Evolutionary conservation across 2,329 filamentous ascomycete species (phyloP).

Genomic region (Colletotrichum kahawae): DNA sequence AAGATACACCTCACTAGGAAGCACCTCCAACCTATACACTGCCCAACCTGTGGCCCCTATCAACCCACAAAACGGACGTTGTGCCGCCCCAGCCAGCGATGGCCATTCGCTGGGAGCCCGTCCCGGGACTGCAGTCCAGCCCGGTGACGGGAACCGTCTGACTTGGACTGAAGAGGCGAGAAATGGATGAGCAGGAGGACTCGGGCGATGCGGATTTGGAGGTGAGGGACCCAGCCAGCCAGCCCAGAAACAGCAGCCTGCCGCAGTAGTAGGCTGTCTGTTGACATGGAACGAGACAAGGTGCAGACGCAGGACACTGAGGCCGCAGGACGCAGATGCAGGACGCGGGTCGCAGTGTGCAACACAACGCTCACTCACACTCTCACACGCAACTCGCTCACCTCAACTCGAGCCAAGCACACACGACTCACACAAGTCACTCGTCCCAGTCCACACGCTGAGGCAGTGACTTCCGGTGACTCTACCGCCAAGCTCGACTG

Average conservation of each 20-base stretch:
- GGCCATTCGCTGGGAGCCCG: neutral
- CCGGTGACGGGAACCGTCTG: neutral
- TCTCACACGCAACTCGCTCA: neutral
- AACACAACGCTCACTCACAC: neutral
- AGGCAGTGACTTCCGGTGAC: neutral
- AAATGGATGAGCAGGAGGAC: neutral
- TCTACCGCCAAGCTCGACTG: slow-evolving; percentile 6
- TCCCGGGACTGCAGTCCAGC: neutral
- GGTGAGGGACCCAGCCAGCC: neutral
- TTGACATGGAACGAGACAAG: neutral
- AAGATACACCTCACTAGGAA: too few relatives aligned
- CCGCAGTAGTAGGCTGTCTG: neutral
- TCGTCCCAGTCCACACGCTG: neutral
- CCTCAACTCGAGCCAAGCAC: neutral
- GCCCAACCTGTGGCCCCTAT: neutral
- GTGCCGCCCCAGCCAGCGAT: neutral
- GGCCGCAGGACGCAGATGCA: slow-evolving; percentile 2
- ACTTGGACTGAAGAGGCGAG: neutral
- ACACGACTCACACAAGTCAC: neutral
- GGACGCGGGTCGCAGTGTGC: neutral
- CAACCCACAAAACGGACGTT: neutral
- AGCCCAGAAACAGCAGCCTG: neutral
- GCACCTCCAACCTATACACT: too few relatives aligned
- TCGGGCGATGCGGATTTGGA: neutral
- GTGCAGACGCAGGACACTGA: neutral